Conservation (phyloP, 139 green algal genomes). For the Picochlorum sp. region DNA sequence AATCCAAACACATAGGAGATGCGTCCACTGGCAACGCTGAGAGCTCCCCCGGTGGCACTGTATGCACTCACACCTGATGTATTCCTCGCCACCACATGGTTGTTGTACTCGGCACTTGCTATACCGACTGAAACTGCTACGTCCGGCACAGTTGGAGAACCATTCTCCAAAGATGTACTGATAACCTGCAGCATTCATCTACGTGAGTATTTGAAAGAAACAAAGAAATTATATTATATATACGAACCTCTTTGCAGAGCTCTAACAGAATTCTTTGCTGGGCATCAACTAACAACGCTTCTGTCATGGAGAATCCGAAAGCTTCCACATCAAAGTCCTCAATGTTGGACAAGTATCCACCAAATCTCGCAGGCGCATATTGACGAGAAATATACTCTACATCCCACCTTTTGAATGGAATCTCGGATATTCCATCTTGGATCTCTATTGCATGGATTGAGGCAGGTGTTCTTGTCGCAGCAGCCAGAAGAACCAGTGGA, state of each 20-base stretch:
- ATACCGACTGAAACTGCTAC: conserved; percentile 56
- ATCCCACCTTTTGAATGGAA: conserved; percentile 46
- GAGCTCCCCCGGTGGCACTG: conserved; percentile 61
- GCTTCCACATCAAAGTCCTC: conserved; percentile 38
- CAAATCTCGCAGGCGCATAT: conserved; percentile 35
- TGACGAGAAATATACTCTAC: conserved; percentile 18
- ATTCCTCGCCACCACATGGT: conserved; percentile 30
- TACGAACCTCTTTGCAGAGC: neutral
- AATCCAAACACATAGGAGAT: conserved; percentile 65
- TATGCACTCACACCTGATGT: conserved; percentile 50
- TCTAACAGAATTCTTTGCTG: conserved; percentile 70
- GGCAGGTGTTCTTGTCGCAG: neutral
- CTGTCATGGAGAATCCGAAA: conserved; percentile 40
- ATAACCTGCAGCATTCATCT: neutral
- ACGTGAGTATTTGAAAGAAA: no score
- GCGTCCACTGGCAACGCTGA: conserved; percentile 55
- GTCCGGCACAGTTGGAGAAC: conserved; percentile 1
- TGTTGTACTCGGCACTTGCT: conserved; percentile 72
- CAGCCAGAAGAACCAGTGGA: neutral
- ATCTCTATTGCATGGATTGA: conserved; percentile 1
- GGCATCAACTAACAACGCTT: conserved; percentile 62
- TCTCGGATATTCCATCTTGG: conserved; percentile 28
- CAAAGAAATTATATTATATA: neutral
- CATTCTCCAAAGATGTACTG: neutral
- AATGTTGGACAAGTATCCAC: conserved; percentile 44